phyloP scores from a whole-genome alignment of 371 early-diverging fungal species.

The Dentiscutata heterogama region DNA sequence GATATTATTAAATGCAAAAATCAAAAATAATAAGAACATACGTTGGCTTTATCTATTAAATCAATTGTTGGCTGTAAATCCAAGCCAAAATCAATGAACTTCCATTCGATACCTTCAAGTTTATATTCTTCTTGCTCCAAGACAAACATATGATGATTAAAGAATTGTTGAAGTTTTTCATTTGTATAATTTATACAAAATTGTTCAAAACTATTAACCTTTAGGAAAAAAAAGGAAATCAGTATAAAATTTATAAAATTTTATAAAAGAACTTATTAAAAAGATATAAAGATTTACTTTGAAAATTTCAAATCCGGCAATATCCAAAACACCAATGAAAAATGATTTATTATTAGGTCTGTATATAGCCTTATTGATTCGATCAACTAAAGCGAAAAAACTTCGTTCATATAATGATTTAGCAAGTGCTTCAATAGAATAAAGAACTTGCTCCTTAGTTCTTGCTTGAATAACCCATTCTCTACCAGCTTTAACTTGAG shows the following conservation, averaged over 20 bases:
- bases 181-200: constrained; percentile 99
- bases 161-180: constrained; percentile 99
- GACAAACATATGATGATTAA: constrained; percentile 99
- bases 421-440: constrained; percentile 95
- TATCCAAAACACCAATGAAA: constrained; percentile 99
- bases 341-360: constrained; percentile 72
- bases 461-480: constrained; percentile 97
- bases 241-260: background rate
- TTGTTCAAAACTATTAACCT: constrained; percentile 99
- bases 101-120: constrained; percentile 98
- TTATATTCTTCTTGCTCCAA: constrained; percentile 99
- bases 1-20: no score
- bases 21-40: constrained; percentile 50
- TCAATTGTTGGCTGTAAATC: constrained; percentile 99
- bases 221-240: constrained; percentile 16
- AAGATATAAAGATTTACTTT: constrained; percentile 63
- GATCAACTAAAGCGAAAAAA: constrained; percentile 92
- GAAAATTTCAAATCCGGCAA: constrained; percentile 99
- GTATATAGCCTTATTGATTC: constrained; percentile 92
- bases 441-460: constrained; percentile 87
- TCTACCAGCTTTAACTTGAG: constrained; percentile 95
- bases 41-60: constrained; percentile 95
- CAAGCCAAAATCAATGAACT: constrained; percentile 99
- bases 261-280: background rate
- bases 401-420: constrained; percentile 98